A percentile compares a stretch with the other conserved stretches of the same genome.
Conservation (phyloP, 805 yeast genomes). For the Ogataea henricii region DNA sequence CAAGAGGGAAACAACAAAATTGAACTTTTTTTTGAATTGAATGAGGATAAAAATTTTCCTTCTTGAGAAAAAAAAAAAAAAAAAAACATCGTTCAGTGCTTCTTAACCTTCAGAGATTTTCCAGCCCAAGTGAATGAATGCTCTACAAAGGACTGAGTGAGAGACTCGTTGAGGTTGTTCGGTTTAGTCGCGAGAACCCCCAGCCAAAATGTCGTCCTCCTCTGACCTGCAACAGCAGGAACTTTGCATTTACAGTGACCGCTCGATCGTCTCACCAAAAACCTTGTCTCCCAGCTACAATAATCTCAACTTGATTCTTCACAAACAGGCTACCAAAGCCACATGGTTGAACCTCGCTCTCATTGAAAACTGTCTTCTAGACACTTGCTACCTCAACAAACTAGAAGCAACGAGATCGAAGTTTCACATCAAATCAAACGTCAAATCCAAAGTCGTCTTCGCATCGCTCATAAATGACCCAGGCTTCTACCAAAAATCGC, state of each 20-base stretch:
- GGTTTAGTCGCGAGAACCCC: too few species aligned
- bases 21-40: too few species aligned
- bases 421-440: not conserved
- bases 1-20: not conserved
- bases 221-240: conserved; percentile 56
- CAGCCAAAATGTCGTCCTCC: conserved; percentile 23
- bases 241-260: conserved; percentile 52
- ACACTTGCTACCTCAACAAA: conserved; percentile 45
- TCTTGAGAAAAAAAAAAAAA: not conserved
- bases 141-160: not conserved
- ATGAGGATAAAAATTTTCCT: conserved; percentile 9
- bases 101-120: not conserved
- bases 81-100: conserved; percentile 11
- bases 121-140: not conserved
- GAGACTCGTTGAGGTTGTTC: too few species aligned
- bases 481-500: conserved; percentile 33
- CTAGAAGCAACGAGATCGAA: not conserved
- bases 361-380: conserved; percentile 51
- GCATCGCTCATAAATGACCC: conserved; percentile 35
- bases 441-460: conserved; percentile 39
- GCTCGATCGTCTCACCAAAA: conserved; percentile 42
- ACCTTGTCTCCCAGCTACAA: conserved; percentile 21
- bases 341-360: conserved; percentile 62
- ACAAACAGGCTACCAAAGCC: conserved; percentile 57
- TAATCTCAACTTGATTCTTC: conserved; percentile 39